Evolutionary conservation across 768 basidiomycete species (phyloP).

Genomic region (Tephrocybe rancida): DNA sequence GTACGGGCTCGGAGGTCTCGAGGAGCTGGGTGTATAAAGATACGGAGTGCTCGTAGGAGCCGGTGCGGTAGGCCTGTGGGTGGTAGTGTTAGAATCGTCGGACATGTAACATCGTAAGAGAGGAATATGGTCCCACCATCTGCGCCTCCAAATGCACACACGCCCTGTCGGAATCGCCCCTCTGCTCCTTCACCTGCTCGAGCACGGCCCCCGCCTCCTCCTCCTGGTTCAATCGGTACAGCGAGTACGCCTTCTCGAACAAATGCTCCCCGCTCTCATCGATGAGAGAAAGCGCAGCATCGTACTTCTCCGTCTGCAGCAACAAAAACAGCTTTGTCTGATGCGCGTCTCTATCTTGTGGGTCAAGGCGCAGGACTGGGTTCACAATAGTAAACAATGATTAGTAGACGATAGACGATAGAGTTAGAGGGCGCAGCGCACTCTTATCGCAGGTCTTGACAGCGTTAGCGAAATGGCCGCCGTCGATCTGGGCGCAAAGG

Average conservation of each 20-base stretch:
- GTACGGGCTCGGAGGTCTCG: slow-evolving; percentile 75
- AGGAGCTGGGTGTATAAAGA: slow-evolving; percentile 82
- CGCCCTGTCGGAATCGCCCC: slow-evolving; percentile 59
- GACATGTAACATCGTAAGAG: no score
- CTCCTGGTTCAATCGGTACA: slow-evolving; percentile 84
- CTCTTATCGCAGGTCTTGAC: slow-evolving; percentile 94
- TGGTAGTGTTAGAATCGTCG: not conserved
- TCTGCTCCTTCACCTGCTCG: slow-evolving; percentile 43
- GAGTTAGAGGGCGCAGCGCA: slow-evolving; percentile 37
- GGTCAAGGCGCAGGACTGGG: slow-evolving; percentile 73
- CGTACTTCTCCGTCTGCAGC: slow-evolving; percentile 85
- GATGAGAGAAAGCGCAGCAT: slow-evolving; percentile 65
- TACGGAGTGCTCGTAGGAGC: slow-evolving; percentile 71
- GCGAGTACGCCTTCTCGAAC: slow-evolving; percentile 80
- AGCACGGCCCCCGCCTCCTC: slow-evolving; percentile 63
- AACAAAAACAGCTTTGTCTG: slow-evolving; percentile 88
- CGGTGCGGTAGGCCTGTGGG: slow-evolving; percentile 76
- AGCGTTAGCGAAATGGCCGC: slow-evolving; percentile 83
- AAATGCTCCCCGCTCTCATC: slow-evolving; percentile 33
- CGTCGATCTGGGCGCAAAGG: slow-evolving; percentile 86
- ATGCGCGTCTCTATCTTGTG: slow-evolving; percentile 69
- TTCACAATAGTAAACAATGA: not conserved
- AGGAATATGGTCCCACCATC: slow-evolving; percentile 55
- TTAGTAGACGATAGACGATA: not conserved
- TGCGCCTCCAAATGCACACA: slow-evolving; percentile 85